Conservation (phyloP, 371 early-diverging fungal genomes). For the Mortierella sp. region DNA sequence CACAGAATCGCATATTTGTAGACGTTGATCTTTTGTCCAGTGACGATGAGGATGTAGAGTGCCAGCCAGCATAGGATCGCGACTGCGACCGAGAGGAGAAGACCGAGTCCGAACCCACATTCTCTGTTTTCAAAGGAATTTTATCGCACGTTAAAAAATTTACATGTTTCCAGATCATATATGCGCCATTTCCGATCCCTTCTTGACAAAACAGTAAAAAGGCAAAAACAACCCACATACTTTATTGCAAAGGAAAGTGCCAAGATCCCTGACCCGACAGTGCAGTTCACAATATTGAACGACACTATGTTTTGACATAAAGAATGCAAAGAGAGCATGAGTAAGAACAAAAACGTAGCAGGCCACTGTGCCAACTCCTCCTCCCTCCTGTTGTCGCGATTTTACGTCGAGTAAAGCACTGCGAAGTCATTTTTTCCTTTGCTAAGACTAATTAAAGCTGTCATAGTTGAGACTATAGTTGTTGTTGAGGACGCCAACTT, state of each 20-base stretch:
- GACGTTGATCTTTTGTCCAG: conserved; percentile 59
- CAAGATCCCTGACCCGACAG: conserved; percentile 72
- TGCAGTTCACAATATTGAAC: conserved; percentile 68
- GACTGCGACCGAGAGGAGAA: conserved; percentile 60
- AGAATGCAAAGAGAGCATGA: background rate
- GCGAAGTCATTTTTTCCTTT: background rate
- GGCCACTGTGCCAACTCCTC: background rate
- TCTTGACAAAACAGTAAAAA: background rate
- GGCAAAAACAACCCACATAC: conserved; percentile 3
- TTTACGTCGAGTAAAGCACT: background rate
- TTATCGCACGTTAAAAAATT: background rate
- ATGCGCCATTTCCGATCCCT: background rate
- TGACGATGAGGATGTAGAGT: conserved; percentile 59
- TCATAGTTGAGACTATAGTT: too few species aligned
- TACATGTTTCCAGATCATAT: background rate
- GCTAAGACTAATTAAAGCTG: too few species aligned
- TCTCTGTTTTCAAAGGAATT: conserved; percentile 22
- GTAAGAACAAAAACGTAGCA: background rate
- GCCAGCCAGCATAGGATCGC: conserved; percentile 59
- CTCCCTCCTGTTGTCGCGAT: too few species aligned
- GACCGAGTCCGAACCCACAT: conserved; percentile 67
- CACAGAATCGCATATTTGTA: conserved; percentile 64
- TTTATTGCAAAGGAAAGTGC: conserved; percentile 66
- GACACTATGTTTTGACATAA: conserved; percentile 52
- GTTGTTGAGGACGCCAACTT: too few species aligned